These are phyloP conservation scores for Boletus tylopilopsis DNA, from an alignment of 768 basidiomycete species.

Conservation along the genomic window DNA sequence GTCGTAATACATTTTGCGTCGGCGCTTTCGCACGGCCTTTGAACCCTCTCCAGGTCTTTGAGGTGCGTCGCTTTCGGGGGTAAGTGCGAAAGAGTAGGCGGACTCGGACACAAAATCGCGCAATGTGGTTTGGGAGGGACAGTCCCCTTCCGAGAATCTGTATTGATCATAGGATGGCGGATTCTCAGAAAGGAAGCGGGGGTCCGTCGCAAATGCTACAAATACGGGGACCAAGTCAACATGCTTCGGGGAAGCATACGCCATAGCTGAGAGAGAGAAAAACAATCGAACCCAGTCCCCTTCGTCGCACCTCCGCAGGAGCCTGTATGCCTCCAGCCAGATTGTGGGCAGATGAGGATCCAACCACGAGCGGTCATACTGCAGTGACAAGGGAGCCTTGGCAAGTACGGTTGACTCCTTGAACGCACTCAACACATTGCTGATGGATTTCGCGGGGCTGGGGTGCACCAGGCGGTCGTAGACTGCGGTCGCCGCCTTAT, in stretches of 20 bases:
- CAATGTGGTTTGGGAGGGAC: not conserved
- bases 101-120: not conserved
- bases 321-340: conserved; percentile 31
- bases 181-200: conserved; percentile 2
- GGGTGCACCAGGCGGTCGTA: not conserved
- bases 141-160: conserved; percentile 7
- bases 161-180: conserved; percentile 19
- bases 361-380: conserved; percentile 31
- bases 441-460: not conserved
- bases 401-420: not conserved
- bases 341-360: conserved; percentile 8
- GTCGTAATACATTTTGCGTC: not conserved
- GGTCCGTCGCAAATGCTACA: conserved; percentile 28
- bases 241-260: conserved; percentile 18
- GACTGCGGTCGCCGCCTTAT: conserved; percentile 9
- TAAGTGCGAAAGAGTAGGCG: conserved; percentile 4
- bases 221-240: conserved; percentile 24
- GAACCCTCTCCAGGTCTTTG: not conserved
- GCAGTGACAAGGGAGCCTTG: conserved; percentile 6
- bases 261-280: conserved; percentile 34
- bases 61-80: conserved; percentile 8
- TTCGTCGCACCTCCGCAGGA: conserved; percentile 14
- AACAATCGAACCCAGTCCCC: conserved; percentile 19
- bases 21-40: conserved; percentile 1
- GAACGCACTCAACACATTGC: conserved; percentile 10